Evolutionary conservation across 108 stramenopile species (phyloP).

Genomic region (Cylindrotheca closterium): DNA sequence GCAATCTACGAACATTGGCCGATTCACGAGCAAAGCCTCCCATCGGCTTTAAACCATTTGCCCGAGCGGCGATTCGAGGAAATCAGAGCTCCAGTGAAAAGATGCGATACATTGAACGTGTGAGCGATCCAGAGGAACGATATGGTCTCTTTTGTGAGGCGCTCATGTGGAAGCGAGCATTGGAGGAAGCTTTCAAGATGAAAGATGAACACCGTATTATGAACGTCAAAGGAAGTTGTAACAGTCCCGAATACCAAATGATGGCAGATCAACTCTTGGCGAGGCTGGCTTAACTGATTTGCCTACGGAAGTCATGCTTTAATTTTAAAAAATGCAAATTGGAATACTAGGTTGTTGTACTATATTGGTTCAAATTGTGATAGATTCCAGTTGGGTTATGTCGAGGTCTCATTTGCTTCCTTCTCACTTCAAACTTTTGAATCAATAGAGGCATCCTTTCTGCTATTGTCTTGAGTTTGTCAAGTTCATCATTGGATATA

Average conservation of each 20-base stretch:
- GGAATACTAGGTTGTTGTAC: no score
- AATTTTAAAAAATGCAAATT: no score
- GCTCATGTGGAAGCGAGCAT: conserved; percentile 65
- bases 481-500: background rate
- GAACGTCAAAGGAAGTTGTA: conserved; percentile 64
- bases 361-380: no score
- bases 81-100: conserved; percentile 54
- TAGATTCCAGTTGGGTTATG: background rate
- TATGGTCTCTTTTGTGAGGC: conserved; percentile 75
- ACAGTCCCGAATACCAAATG: conserved; percentile 63
- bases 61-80: conserved; percentile 70
- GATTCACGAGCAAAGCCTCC: conserved; percentile 78
- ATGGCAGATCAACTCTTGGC: conserved; percentile 59
- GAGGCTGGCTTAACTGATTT: conserved; percentile 20
- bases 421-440: background rate
- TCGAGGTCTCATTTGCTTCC: background rate
- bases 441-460: background rate
- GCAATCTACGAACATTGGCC: conserved; percentile 60
- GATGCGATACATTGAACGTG: conserved; percentile 65
- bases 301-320: no score
- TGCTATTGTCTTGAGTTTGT: background rate
- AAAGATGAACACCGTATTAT: conserved; percentile 64
- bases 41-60: conserved; percentile 85
- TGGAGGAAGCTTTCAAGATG: conserved; percentile 72
- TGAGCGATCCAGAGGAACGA: conserved; percentile 68